Conservation (phyloP, 306 rosid genomes). For the Leucaena leucocephala region DNA sequence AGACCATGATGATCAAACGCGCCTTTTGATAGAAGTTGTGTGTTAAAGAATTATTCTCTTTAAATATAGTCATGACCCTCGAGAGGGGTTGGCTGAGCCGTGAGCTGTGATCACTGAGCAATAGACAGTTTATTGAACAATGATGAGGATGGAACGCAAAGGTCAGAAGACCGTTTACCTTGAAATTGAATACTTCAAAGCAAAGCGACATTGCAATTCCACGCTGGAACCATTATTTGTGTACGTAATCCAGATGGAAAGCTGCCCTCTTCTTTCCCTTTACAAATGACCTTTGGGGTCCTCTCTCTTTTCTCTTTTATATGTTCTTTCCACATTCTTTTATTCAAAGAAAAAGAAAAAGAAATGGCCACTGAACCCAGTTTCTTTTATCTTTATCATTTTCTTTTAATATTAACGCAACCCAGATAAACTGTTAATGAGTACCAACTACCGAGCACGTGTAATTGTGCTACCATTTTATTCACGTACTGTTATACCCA, state of each 20-base stretch:
- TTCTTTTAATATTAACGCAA: neutral
- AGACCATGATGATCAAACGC: neutral
- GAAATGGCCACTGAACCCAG: neutral
- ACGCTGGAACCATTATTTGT: slow-evolving; percentile 28
- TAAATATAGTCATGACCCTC: neutral
- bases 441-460: neutral
- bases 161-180: slow-evolving; percentile 21
- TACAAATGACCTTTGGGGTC: neutral
- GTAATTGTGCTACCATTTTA: neutral
- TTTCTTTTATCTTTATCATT: neutral
- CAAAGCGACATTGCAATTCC: slow-evolving; percentile 31
- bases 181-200: neutral
- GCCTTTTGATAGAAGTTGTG: neutral
- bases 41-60: neutral
- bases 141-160: neutral
- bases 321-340: neutral
- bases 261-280: neutral
- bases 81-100: neutral
- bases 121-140: neutral
- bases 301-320: neutral
- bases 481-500: neutral
- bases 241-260: slow-evolving; percentile 18
- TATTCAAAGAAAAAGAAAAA: neutral
- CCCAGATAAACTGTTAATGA: neutral
- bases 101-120: neutral